phyloP scores from a whole-genome alignment of 768 basidiomycete genomes.

The Neoboletus brunneissimus region DNA sequence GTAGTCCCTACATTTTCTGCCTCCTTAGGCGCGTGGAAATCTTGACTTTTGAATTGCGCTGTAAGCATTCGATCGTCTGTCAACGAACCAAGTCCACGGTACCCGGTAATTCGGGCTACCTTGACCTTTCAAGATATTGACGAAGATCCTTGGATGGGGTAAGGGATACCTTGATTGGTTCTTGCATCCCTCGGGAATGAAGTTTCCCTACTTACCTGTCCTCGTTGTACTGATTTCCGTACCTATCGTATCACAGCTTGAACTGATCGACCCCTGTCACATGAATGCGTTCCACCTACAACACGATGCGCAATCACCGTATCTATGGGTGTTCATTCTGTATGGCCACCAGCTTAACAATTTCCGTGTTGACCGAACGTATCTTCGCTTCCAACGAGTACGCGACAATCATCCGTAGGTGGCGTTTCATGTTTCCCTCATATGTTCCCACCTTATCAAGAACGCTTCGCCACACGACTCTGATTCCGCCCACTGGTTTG shows the following conservation, averaged over 20 bases:
- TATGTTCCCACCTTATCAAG: conserved; percentile 5
- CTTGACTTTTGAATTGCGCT: not conserved
- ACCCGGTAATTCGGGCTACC: not conserved
- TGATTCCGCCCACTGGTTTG: not conserved
- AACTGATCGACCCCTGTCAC: conserved; percentile 10
- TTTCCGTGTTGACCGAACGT: conserved; percentile 11
- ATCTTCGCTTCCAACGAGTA: not conserved
- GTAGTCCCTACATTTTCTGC: not conserved
- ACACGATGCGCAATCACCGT: not conserved
- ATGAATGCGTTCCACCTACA: conserved; percentile 15
- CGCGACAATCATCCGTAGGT: conserved; percentile 9
- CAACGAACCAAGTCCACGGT: not conserved
- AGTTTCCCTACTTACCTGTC: not conserved
- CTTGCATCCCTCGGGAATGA: conserved; percentile 17
- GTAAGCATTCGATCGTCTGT: not conserved
- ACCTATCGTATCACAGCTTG: conserved; percentile 9
- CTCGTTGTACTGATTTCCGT: conserved; percentile 12
- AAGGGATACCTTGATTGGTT: not conserved
- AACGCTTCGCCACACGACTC: not conserved
- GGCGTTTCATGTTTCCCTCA: conserved; percentile 1
- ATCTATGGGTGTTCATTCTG: not conserved
- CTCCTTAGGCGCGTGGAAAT: not conserved
- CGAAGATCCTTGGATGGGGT: not conserved
- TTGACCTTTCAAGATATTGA: not conserved
- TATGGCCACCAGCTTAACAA: not conserved